Evolutionary conservation across 495 filamentous ascomycete species (phyloP).

Genomic region (Emericellopsis terricola): DNA sequence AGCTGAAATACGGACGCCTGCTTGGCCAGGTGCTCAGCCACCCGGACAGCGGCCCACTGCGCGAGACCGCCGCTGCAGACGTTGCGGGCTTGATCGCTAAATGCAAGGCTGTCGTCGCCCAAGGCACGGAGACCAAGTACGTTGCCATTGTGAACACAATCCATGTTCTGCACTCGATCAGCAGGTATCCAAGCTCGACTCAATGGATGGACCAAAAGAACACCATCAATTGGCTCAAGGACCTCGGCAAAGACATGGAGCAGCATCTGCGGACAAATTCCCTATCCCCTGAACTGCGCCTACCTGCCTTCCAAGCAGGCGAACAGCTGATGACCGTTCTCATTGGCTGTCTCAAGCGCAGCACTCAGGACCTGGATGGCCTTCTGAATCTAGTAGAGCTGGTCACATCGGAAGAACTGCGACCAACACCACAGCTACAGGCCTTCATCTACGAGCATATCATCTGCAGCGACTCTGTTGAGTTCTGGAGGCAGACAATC

Average conservation of each 20-base stretch:
- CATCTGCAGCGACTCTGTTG: constrained; percentile 67
- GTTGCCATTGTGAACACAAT: constrained; percentile 75
- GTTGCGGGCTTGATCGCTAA: constrained; percentile 47
- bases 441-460: constrained; percentile 72
- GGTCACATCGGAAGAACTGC: constrained; percentile 66
- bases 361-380: constrained; percentile 65
- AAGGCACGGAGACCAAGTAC: constrained; percentile 42
- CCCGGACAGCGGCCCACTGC: constrained; percentile 51
- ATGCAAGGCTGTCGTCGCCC: constrained; percentile 38
- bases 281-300: constrained; percentile 50
- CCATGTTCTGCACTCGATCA: constrained; percentile 63
- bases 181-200: constrained; percentile 35
- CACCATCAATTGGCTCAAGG: constrained; percentile 44
- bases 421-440: constrained; percentile 54
- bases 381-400: constrained; percentile 75
- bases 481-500: constrained; percentile 73
- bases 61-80: constrained; percentile 56
- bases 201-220: constrained; percentile 66
- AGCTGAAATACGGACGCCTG: constrained; percentile 81
- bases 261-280: constrained; percentile 46
- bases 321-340: constrained; percentile 81
- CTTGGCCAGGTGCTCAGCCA: constrained; percentile 78
- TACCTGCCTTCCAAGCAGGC: constrained; percentile 76
- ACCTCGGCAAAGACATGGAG: constrained; percentile 66
- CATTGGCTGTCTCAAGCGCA: constrained; percentile 54